Conservation (phyloP, 73 alveolate species). For the Tetrahymena borealis region DNA sequence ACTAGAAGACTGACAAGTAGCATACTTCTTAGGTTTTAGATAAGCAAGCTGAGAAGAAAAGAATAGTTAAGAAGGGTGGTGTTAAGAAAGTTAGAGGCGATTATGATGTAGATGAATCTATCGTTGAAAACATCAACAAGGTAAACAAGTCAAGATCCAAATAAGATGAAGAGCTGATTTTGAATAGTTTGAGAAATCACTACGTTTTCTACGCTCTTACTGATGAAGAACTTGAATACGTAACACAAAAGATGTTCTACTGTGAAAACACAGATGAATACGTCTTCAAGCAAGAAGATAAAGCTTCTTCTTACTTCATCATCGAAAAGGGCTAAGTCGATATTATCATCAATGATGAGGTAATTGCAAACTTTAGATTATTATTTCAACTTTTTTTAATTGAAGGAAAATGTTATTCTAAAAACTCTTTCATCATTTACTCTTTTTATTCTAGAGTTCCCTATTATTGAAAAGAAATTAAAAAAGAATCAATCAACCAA, state of each 20-base stretch:
- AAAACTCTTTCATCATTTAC: no score
- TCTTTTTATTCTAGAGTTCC: no score
- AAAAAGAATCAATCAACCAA: no score
- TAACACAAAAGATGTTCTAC: constrained; percentile 35
- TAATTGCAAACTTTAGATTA: neutral
- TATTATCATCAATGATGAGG: constrained; percentile 51
- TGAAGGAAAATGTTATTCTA: no score
- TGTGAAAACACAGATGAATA: constrained; percentile 43
- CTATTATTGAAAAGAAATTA: no score
- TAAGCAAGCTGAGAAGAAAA: neutral
- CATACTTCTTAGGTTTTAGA: neutral
- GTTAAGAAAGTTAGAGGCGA: constrained; percentile 3
- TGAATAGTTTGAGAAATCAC: neutral
- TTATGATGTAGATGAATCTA: neutral
- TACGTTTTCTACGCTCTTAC: neutral
- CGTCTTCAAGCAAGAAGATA: constrained; percentile 71
- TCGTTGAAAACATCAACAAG: neutral
- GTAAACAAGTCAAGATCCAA: neutral
- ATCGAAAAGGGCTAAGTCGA: constrained; percentile 68
- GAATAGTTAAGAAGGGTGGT: neutral
- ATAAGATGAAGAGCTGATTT: neutral
- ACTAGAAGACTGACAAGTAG: neutral
- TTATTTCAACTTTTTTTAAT: neutral
- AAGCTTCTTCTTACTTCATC: constrained; percentile 70
- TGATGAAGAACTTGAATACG: neutral